These are phyloP conservation scores for Kuraishia cidri DNA, from an alignment of 805 yeast genomes.

Conservation along the genomic window DNA sequence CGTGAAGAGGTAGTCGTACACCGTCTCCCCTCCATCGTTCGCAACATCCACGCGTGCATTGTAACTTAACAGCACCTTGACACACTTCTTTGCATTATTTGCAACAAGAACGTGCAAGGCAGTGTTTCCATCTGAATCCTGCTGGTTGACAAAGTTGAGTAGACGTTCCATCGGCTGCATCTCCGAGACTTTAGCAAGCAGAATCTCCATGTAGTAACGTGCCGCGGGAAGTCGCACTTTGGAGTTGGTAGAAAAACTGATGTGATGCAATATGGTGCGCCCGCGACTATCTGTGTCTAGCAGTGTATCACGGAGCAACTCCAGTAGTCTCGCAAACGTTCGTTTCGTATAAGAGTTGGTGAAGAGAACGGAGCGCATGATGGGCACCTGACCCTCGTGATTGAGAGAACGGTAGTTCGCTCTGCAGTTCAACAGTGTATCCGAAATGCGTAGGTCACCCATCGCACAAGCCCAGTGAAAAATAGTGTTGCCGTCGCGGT, in stretches of 20 bases:
- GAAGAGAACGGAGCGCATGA: constrained; percentile 77
- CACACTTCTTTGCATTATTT: constrained; percentile 34
- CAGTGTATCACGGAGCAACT: constrained; percentile 67
- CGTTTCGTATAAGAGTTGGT: constrained; percentile 80
- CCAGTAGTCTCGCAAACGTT: constrained; percentile 72
- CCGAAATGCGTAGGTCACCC: constrained; percentile 76
- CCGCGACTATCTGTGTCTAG: constrained; percentile 66
- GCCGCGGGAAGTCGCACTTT: constrained; percentile 69
- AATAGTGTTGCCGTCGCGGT: constrained; percentile 90
- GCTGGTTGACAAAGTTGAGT: constrained; percentile 44
- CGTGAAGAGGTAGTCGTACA: constrained; percentile 23
- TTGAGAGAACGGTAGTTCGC: constrained; percentile 57
- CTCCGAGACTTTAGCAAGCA: constrained; percentile 66
- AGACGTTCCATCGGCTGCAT: constrained; percentile 53
- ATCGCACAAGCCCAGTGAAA: constrained; percentile 98
- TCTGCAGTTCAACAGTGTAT: constrained; percentile 65
- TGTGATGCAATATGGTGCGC: constrained; percentile 80
- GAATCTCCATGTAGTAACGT: constrained; percentile 68
- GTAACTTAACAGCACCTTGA: constrained; percentile 32
- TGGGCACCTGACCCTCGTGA: constrained; percentile 76
- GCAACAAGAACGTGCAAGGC: constrained; percentile 42
- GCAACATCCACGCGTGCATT: constrained; percentile 45
- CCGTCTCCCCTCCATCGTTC: constrained; percentile 34
- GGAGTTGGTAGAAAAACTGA: constrained; percentile 62
- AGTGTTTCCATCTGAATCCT: constrained; percentile 50